These are phyloP conservation scores for Cercophora scortea DNA, from an alignment of 495 filamentous ascomycete species.

Conservation along the genomic window DNA sequence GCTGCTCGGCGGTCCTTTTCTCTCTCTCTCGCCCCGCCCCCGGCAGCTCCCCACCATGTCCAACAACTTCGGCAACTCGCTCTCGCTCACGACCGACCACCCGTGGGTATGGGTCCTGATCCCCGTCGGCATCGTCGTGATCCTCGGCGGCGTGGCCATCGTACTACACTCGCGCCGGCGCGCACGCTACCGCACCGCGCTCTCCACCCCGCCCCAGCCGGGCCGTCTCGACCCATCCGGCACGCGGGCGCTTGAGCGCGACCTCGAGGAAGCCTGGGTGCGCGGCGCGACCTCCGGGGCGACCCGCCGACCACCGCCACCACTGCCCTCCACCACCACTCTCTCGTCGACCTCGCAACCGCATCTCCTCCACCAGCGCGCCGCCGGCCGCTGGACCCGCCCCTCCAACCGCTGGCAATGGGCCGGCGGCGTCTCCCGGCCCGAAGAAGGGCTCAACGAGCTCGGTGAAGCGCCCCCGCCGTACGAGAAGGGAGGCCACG, in stretches of 20 bases:
- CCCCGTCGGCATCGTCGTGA: conserved; percentile 12
- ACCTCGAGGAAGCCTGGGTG: conserved; percentile 19
- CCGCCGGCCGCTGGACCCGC: not conserved
- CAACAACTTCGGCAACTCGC: not conserved
- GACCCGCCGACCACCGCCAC: not conserved
- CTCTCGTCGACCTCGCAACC: not conserved
- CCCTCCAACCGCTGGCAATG: conserved; percentile 1
- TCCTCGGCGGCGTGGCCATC: conserved; percentile 8
- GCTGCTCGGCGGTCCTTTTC: too few relatives aligned
- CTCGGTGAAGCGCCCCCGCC: conserved; percentile 51
- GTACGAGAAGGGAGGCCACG: conserved; percentile 22
- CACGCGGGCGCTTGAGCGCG: conserved; percentile 11
- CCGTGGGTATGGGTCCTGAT: conserved; percentile 17
- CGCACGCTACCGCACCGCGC: not conserved
- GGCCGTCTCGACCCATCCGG: not conserved
- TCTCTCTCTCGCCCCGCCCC: too few relatives aligned
- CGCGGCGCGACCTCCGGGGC: conserved; percentile 4
- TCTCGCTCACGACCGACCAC: not conserved
- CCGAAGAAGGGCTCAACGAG: conserved; percentile 48
- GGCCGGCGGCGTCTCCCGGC: conserved; percentile 3
- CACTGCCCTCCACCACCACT: not conserved
- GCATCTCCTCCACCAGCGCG: not conserved
- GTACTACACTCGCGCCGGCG: conserved; percentile 11
- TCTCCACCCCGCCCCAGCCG: not conserved
- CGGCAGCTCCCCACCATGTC: too few relatives aligned